Evolutionary conservation across 1,139 yeast species (phyloP).

Genomic region (Candida sp.): DNA sequence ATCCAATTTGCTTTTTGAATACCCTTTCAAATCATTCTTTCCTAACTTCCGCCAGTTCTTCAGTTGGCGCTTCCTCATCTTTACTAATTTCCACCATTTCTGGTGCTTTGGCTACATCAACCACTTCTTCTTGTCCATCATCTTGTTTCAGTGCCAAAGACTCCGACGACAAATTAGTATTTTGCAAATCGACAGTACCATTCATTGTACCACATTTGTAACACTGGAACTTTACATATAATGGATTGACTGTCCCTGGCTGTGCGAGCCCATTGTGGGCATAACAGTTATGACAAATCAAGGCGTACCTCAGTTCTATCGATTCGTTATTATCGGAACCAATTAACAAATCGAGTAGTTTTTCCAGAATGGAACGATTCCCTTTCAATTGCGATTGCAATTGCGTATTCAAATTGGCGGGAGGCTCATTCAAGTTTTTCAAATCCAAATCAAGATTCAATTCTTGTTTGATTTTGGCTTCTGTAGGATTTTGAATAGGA

Average conservation of each 20-base stretch:
- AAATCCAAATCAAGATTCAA: slow-evolving; percentile 5
- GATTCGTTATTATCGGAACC: slow-evolving; percentile 73
- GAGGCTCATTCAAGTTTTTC: not conserved
- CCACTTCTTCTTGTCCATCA: not conserved
- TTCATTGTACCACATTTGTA: slow-evolving; percentile 68
- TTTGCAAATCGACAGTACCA: slow-evolving; percentile 23
- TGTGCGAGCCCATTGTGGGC: slow-evolving; percentile 84
- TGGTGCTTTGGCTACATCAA: not conserved
- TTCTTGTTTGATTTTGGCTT: slow-evolving; percentile 9
- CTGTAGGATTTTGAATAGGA: slow-evolving; percentile 3
- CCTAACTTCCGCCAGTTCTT: not conserved
- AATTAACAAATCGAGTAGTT: slow-evolving; percentile 50
- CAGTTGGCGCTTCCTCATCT: not conserved
- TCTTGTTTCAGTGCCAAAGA: slow-evolving; percentile 1
- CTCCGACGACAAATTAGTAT: not conserved
- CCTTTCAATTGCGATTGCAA: slow-evolving; percentile 2
- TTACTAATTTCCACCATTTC: not conserved
- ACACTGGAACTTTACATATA: slow-evolving; percentile 59
- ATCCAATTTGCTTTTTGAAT: too few relatives aligned
- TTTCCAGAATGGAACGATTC: slow-evolving; percentile 34
- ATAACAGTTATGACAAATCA: slow-evolving; percentile 64
- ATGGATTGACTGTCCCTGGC: slow-evolving; percentile 57
- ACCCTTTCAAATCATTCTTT: not conserved
- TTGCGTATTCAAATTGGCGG: not conserved
- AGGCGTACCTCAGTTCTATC: slow-evolving; percentile 62